Base-by-base conservation (phyloP, 2,329 filamentous ascomycete species). In the Cladosporium sp. region DNA sequence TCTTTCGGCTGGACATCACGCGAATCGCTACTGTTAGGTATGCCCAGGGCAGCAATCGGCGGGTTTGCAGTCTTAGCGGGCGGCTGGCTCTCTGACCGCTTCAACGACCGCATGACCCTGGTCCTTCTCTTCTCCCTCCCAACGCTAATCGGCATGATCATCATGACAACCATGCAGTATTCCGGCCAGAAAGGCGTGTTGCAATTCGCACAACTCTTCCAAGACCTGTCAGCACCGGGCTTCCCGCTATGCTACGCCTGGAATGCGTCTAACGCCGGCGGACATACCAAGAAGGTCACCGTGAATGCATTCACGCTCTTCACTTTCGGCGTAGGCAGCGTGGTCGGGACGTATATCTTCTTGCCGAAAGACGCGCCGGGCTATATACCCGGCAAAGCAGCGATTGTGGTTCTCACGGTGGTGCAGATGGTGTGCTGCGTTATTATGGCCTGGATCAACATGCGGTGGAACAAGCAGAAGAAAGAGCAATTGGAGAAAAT, bases 261-360 rank as follows among this genome's bases (percentile, higher is more conserved):
- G 76, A 77, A 78, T 11, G 74, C 77, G 25, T 74, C 69, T 15
- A 81, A 81, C 59, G 70, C 76, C 2, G 76, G 75, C 5, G 78
- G 78, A 0, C 77, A 81, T 58, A 78, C 78, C 2, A 82, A 81
- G 69, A 80, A 80, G 60, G 75, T 78, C 22, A 78, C 77, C 1
- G 73, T 77, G 50, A 79, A 78, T 40, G 78, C 77, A 0, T 64
- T 81, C n/a, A 66, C 76, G 8, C 69, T 79, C 9, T 72, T 79
- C 55, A 67, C 72, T 2, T 79, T 76, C 64, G 73, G 72, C 37
- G 66, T 76, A 7, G 76, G 74, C 2, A 78, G 78, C 62, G 77
- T 79, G 54, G 66, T 79, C 5, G 76, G 75, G 0, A 76, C 77
- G 17, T 71, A 77, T 60, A 77, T 76, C 1, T 79, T 79, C 64